Percentiles rank a stretch among this genome's conserved stretches.
Conservation (phyloP, 768 basidiomycete species). For the Tylopilus subfusipes region DNA sequence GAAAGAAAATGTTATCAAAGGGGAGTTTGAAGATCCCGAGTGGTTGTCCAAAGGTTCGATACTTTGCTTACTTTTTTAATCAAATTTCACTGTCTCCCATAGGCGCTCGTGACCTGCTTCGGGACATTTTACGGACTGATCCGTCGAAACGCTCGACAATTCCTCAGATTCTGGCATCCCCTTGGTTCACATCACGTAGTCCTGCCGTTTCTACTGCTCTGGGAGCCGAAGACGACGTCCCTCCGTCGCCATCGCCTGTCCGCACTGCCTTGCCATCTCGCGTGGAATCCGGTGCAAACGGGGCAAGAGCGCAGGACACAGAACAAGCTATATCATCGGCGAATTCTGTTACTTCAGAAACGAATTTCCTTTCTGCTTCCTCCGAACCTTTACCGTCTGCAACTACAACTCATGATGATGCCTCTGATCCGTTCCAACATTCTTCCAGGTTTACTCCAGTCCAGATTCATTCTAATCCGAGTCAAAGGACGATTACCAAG, state of each 20-base stretch:
- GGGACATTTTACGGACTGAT: slow-evolving; percentile 73
- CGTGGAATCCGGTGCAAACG: slow-evolving; percentile 15
- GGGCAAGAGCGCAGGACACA: slow-evolving; percentile 10
- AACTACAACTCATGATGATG: slow-evolving; percentile 51
- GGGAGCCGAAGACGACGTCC: slow-evolving; percentile 16
- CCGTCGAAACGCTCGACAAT: slow-evolving; percentile 73
- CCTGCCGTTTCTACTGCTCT: slow-evolving; percentile 1
- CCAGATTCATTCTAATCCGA: slow-evolving; percentile 48
- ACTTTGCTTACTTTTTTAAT: slow-evolving; percentile 9
- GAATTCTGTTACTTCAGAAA: slow-evolving; percentile 35
- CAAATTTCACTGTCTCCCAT: slow-evolving; percentile 10
- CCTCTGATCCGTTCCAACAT: slow-evolving; percentile 42
- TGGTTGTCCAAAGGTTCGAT: slow-evolving; percentile 82
- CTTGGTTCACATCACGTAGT: slow-evolving; percentile 68
- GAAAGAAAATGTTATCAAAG: slow-evolving; percentile 79
- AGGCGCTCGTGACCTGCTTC: slow-evolving; percentile 87
- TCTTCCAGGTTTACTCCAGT: slow-evolving; percentile 15
- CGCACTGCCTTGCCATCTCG: slow-evolving; percentile 30
- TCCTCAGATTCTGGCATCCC: slow-evolving; percentile 77
- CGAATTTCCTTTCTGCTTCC: slow-evolving; percentile 53
- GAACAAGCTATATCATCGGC: slow-evolving; percentile 46
- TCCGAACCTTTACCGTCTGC: slow-evolving; percentile 50
- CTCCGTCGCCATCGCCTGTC: slow-evolving; percentile 32
- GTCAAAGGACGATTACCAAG: slow-evolving; percentile 60
- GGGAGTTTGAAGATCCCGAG: slow-evolving; percentile 86